Base-by-base conservation (phyloP, 805 yeast species). In the Schwanniomyces yamadae region DNA sequence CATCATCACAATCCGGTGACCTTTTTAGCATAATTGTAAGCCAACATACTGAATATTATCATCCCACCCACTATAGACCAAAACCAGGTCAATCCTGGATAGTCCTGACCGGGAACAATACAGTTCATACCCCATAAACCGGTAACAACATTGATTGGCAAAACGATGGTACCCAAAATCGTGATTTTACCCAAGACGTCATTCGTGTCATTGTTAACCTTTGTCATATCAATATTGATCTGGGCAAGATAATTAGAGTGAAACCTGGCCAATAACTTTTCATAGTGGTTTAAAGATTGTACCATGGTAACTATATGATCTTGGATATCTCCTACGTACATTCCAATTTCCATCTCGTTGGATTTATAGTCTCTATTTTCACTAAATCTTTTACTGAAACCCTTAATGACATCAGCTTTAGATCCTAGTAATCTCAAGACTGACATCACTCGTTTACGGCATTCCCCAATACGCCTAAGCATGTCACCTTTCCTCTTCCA, bases 61-160 rank as follows among this genome's bases (percentile, higher is more conserved):
- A 69, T 68, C 10, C 53, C 48, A 11, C 52, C 49, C 19, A 67
- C 46, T 18, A 69, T 69, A 3, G 63, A 54, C 50, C 57, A 65
- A 44, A 69, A 69, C 74, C 74, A 69, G 13, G 53, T 46, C 36
- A 69, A 52, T 2, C 71, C 69, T 10, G 52, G 61, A 27, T 54
- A 49, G 20, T 57, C 69, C 57, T 91, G 98, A 0, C 99, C 99
- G 0, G 99, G 99, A 23, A 93, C 99, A 8, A 87, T 52, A 46
- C 93, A 95, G 64, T 93, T 93, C 99, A 93, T 93, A 38, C 99
- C 99, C 98, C 98, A 93, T 31, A 93, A 65, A 14, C 99, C 99
- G 0, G 99, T 93, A 15, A 93, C 83, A 37, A 93, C 87, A 55
- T 93, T 93, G 77, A 93, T 78, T 3, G 99, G 99, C 40, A 93